Evolutionary conservation across 2,329 filamentous ascomycete genomes (phyloP), one percentile per base, ranked within the genome.

Genomic region (Diaporthe citrichinensis): DNA sequence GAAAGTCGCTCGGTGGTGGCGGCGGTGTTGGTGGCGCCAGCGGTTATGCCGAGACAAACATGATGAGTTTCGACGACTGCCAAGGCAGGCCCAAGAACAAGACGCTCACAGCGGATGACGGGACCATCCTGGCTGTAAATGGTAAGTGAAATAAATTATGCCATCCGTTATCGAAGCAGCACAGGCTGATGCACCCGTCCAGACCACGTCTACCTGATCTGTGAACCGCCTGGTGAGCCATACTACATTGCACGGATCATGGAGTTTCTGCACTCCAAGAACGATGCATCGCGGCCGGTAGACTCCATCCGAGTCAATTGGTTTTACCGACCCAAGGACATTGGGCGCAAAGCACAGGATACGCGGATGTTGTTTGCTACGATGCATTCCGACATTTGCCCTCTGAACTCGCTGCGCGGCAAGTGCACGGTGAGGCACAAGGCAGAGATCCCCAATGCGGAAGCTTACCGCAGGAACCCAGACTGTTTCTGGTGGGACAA

Each of bases 231-330:
- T 23, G 97, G 97, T 72, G 97, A 99, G 86, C 97, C 97, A 73
- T 99, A 99, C 86, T 99, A 99, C 84, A 88, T 99, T 78, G 97
- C 94, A 78, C 94, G 97, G 80, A 97, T 99, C 84, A 99, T 99
- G 97, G 96, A 99, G 84, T 98, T 98, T 83, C 88, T 98, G 80
- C 95, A 98, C 81, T 87, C 90, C 81, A 92, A 96, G 80, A 95
- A 96, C 81, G 91, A 96, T 83, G 86, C 88, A 49, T 89, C 88
- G 73, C 91, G 92, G 76, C 93, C 94, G 1, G 92, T 99, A 78
- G 96, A 98, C 82, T 92, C 95, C 57, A 85, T 99, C 80, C 93
- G 96, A n/a, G 94, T 98, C 82, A 99, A 99, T 86, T 99, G 97
- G 97, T 98, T 96, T 85, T 98, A 98, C 84, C 92, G 97, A 55